Conservation (phyloP, 805 yeast species). For the Wickerhamiella dianesei region DNA sequence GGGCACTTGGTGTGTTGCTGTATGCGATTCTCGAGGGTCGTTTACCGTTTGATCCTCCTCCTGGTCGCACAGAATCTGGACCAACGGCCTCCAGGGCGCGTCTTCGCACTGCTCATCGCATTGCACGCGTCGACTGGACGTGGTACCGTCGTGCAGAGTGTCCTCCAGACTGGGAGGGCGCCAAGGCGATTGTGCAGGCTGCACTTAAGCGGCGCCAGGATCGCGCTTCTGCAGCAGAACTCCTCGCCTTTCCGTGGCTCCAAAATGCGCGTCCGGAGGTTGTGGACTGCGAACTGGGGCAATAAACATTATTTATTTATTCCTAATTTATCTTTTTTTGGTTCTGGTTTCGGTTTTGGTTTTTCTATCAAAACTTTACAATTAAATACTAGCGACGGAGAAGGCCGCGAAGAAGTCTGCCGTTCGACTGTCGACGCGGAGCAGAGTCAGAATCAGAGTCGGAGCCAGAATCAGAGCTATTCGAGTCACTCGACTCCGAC, state of each 20-base stretch:
- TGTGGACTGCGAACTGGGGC: background rate
- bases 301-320: background rate
- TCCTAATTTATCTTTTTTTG: background rate
- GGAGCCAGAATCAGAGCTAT: background rate
- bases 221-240: constrained; percentile 28
- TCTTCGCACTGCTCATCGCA: constrained; percentile 65
- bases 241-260: constrained; percentile 29
- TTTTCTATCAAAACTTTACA: no score
- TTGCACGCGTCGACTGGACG: constrained; percentile 84
- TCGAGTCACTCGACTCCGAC: background rate
- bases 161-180: constrained; percentile 32
- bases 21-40: constrained; percentile 75
- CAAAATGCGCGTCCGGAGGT: constrained; percentile 9
- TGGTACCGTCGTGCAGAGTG: constrained; percentile 47
- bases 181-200: constrained; percentile 38
- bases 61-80: constrained; percentile 19
- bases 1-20: constrained; percentile 91
- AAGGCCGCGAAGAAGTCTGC: background rate
- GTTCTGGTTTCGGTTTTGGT: no score
- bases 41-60: constrained; percentile 84
- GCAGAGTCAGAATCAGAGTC: background rate
- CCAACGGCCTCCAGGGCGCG: constrained; percentile 26
- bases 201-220: constrained; percentile 37
- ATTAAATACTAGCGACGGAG: background rate
- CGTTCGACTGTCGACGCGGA: background rate